These are phyloP conservation scores for Blastobotrys buckinghamii DNA, from an alignment of 1,139 yeast species.

Conservation along the genomic window DNA sequence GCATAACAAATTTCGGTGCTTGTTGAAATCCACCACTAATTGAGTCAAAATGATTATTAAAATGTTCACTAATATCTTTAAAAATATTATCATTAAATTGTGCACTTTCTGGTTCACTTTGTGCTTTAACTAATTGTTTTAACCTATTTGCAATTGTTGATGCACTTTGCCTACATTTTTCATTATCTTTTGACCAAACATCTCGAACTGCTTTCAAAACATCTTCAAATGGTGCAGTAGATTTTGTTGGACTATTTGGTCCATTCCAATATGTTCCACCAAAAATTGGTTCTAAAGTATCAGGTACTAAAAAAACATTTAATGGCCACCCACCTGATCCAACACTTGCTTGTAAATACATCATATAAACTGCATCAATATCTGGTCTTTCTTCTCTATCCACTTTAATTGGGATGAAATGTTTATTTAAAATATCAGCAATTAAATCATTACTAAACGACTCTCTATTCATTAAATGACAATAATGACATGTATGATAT, in stretches of 20 bases:
- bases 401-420: constrained; percentile 35
- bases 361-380: constrained; percentile 35
- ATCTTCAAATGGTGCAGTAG: constrained; percentile 23
- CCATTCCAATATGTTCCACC: constrained; percentile 39
- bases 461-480: constrained; percentile 37
- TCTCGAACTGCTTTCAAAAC: constrained; percentile 27
- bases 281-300: constrained; percentile 32
- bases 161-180: constrained; percentile 26
- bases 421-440: constrained; percentile 30
- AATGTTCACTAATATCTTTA: constrained; percentile 27
- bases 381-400: constrained; percentile 39
- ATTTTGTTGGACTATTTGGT: constrained; percentile 23
- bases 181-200: constrained; percentile 28
- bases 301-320: constrained; percentile 36
- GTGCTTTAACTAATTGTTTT: constrained; percentile 24
- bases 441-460: constrained; percentile 29
- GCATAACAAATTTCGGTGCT: constrained; percentile 37
- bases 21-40: constrained; percentile 31
- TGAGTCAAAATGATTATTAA: constrained; percentile 26
- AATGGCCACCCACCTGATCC: constrained; percentile 42
- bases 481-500: constrained; percentile 36
- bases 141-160: constrained; percentile 21
- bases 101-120: constrained; percentile 24
- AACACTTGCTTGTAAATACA: constrained; percentile 35
- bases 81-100: constrained; percentile 18